Evolutionary conservation across 2,329 filamentous ascomycete species (phyloP), one percentile per base, ranked within the genome.

Genomic region (Fusarium redolens): DNA sequence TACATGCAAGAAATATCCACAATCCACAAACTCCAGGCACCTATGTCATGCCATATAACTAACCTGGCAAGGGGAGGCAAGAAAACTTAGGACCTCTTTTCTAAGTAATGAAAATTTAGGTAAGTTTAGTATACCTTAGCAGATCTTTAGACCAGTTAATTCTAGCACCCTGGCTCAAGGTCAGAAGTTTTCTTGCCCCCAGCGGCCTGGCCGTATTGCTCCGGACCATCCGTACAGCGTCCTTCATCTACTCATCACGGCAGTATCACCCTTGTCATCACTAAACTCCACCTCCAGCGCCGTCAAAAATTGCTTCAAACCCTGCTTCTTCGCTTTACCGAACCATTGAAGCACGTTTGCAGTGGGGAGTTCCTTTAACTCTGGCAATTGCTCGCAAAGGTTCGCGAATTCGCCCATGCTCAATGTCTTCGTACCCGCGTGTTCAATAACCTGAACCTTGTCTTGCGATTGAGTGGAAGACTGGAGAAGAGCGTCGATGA

Each of bases 251-350:
- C 37, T 57, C 41, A 61, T 44, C 6, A 35, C 41, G 30, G 50
- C 50, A 20, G 38, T 18, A 12, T 18, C 40, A 17, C 51, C 50
- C 47, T 55, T 57, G 28, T 45, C 51, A 57, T 61, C 31, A 18
- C 25, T 31, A 45, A 61, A 61, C 22, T 57, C 47, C n/a, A 57
- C 38, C 31, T 61, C 59, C 38, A 61, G 3, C 14, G 59, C 59
- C 1, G 59, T 61, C 6, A 61, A 37, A 33, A 61, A 57, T 28
- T 61, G 59, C 30, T 55, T 45, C 8, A 61, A 25, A 13, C 50
- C 59, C 8, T 61, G 47, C 13, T 57, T 61, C 7, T 61, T 61
- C 3, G 59, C 59, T 17, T 57, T 28, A 17, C 47, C 59, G 5
- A 61, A 56, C 59, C 59, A 61, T 18, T 45, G 47, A 7, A 61